Conservation (phyloP, 371 early-diverging fungal genomes). For the Syncephalastrum contaminatum region DNA sequence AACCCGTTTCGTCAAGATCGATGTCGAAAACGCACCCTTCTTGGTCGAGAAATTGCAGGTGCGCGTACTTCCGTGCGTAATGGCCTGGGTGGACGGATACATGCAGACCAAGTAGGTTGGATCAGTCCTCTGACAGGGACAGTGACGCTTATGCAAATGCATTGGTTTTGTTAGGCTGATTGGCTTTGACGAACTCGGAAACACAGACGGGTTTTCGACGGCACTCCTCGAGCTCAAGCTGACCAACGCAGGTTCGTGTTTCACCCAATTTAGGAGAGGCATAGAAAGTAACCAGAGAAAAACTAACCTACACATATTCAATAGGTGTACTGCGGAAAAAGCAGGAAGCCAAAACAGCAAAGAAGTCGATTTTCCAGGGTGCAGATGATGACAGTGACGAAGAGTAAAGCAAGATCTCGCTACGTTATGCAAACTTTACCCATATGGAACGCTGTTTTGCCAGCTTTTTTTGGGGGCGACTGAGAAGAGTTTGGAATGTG, state of each 20-base stretch:
- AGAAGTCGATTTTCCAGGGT: conserved; percentile 40
- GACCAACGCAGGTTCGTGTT: conserved; percentile 50
- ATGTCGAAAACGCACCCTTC: conserved; percentile 89
- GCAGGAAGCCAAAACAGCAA: conserved; percentile 2
- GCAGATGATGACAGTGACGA: conserved; percentile 30
- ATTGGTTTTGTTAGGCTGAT: conserved; percentile 61
- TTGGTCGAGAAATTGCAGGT: conserved; percentile 87
- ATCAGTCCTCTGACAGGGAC: neutral
- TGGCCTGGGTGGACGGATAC: conserved; percentile 75
- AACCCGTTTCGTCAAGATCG: conserved; percentile 85
- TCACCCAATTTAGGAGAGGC: neutral
- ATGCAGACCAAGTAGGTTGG: conserved; percentile 31
- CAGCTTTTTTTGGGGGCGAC: too few relatives aligned
- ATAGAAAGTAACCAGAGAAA: neutral
- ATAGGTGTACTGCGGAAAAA: conserved; percentile 17
- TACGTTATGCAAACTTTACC: too few relatives aligned
- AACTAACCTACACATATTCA: neutral
- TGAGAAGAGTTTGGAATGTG: too few relatives aligned
- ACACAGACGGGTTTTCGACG: conserved; percentile 84
- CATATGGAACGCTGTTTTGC: too few relatives aligned
- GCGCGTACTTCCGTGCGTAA: conserved; percentile 89
- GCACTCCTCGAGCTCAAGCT: conserved; percentile 76
- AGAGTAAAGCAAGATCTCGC: conserved; percentile 13
- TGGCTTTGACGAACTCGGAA: conserved; percentile 95
- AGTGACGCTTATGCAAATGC: conserved; percentile 1